These are phyloP conservation scores for Abortiporus biennis DNA, from an alignment of 1,284 basidiomycete genomes.

Conservation along the genomic window DNA sequence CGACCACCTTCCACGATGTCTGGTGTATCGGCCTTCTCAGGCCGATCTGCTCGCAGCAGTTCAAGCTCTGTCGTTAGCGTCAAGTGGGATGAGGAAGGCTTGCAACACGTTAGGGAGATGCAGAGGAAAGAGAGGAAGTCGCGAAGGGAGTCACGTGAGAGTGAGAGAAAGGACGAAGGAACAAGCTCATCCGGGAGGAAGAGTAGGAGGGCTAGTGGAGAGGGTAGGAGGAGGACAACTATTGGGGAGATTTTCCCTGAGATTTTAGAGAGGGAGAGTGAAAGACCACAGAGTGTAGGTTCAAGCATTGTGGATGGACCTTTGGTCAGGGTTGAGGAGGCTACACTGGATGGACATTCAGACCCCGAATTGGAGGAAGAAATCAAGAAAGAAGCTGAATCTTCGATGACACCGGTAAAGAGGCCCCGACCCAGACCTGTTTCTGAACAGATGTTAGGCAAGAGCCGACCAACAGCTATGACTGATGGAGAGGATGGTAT, in stretches of 20 bases:
- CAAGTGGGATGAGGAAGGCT: conserved; percentile 59
- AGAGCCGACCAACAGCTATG: conserved; percentile 41
- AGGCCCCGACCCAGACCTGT: conserved; percentile 46
- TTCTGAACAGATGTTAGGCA: conserved; percentile 58
- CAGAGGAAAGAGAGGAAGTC: conserved; percentile 39
- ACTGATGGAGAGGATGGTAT: conserved; percentile 48
- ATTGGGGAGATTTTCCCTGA: conserved; percentile 28
- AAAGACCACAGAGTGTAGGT: conserved; percentile 8
- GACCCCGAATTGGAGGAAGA: conserved; percentile 5
- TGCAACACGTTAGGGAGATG: conserved; percentile 47
- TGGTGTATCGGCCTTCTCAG: conserved; percentile 30
- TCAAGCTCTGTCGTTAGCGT: conserved; percentile 45
- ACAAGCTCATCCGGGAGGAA: conserved; percentile 16
- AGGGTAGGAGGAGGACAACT: conserved; percentile 21
- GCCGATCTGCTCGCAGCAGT: conserved; percentile 32
- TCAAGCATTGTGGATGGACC: conserved; percentile 20
- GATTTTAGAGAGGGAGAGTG: conserved; percentile 9
- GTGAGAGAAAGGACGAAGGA: conserved; percentile 2
- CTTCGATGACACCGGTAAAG: conserved; percentile 43
- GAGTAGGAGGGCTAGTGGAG: conserved; percentile 21
- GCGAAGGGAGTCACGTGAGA: conserved; percentile 14
- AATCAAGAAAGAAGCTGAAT: conserved; percentile 10
- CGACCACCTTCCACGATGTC: conserved; percentile 53
- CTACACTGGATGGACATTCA: conserved; percentile 45
- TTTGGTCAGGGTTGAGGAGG: conserved; percentile 43